Base-by-base conservation (phyloP, 345 rosid species). In the Ricinus communis region DNA sequence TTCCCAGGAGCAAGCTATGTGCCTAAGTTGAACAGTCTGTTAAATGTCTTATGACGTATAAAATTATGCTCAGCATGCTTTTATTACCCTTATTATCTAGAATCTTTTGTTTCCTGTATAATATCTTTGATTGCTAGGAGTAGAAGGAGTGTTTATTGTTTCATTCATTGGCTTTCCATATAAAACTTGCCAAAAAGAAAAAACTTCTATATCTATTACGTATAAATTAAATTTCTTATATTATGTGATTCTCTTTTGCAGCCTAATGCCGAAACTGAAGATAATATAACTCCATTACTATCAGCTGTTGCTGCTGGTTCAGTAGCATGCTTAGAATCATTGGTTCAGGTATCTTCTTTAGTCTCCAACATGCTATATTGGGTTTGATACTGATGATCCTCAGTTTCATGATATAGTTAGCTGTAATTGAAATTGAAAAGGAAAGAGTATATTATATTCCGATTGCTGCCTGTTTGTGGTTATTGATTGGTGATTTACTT, bases 291-390 rank as follows among this genome's bases (percentile, higher is more conserved):
- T 12, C 97, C 97, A 8, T 55, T 94, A 56, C 73, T 94, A 81
- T 91, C 98, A 50, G 86, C 97, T 24, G 97, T 94, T 0, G 98
- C 98, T 36, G 98, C 98, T 5, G 87, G 88, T 78, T 94, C 98
- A 71, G 72, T 87, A 36, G 74, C 89, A 53, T 88, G 96, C 83
- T 70, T 85, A 70, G 96, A 91, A 68, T 81, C 85, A 69, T 75
- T 94, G 66, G 81, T 91, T 76, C 85, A 94, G 98, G 98, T 69
- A 50, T 77, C 71, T 75, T 77, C 75, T 49, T 74, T 58, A 25
- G 22, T 43, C 33, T 40, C 52, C 11, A 5, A 21, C 22, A 4
- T 62, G 25, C 61, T 56, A 14, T 7, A 31, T 70, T 33, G 61
- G 56, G 61, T 52, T 69, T 11, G 0, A 27, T 28, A 27, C 16